Evolutionary conservation across 2,329 filamentous ascomycete genomes (phyloP), one percentile per base, ranked within the genome.

Genomic region (Beauveria australis): DNA sequence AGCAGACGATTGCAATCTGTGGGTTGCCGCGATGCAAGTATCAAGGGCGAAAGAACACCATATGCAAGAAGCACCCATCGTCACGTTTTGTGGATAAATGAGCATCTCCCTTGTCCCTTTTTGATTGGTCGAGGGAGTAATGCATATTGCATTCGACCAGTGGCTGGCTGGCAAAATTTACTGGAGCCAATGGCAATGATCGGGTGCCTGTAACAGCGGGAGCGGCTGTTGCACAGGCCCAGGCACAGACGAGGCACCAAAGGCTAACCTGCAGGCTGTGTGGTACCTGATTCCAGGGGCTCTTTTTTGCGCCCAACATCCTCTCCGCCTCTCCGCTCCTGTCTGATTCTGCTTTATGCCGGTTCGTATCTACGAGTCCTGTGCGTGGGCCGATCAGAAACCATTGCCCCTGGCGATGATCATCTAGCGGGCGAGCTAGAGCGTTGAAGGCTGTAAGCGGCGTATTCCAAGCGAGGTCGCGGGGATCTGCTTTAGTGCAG

Each of bases 131-230:
- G n/a, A 53, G 49, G 30, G 49, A 37, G 14, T 6, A 26, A 37
- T 37, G 12, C 33, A 37, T 37, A 37, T 14, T 19, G 49, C 16
- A 43, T 4, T 9, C 5, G 7, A 7, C 16, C 30, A 28, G 51
- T 56, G 55, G 19, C 55, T 58, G 55, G 55, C 40, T 33, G 22
- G 41, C 53, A 54, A 24, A 16, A 43, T 18, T 19, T 37, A 16
- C 33, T 9, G 41, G 26, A 19, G 53, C 53, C 53, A 56, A 56
- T 56, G 9, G n/a, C 41, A 46, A 41, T 28, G 41, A 46, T 10
- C 6, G 41, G n/a, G 53, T 56, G 53, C 53, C 53, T 56, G 53
- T 22, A 54, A 54, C 44, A 28, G 52, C 40, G 52, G 52, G 52
- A 54, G 37, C 37, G 12, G 33, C 14, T 37, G 33, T 37, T 37